phyloP scores from a whole-genome alignment of 495 filamentous ascomycete genomes.

The Aspergillus conjunctus region DNA sequence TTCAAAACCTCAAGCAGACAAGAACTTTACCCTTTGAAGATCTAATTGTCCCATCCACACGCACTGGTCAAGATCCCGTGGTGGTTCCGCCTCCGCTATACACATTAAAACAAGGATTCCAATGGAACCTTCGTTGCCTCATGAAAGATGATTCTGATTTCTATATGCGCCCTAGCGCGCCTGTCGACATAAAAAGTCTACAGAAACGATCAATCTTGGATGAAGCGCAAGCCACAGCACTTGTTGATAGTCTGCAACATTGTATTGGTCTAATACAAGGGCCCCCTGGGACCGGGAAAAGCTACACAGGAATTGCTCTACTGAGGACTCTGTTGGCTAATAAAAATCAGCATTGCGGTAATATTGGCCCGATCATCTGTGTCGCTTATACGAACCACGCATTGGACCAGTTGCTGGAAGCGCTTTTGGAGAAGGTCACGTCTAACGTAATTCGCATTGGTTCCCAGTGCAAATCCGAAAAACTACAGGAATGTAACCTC shows the following conservation, averaged over 20 bases:
- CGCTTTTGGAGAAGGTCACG: conserved; percentile 56
- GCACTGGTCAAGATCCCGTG: conserved; percentile 15
- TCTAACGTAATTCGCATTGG: conserved; percentile 70
- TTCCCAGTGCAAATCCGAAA: conserved; percentile 62
- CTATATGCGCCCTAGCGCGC: conserved; percentile 36
- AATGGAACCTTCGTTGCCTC: conserved; percentile 55
- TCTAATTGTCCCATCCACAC: conserved; percentile 47
- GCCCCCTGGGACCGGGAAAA: conserved; percentile 81
- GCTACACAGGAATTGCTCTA: conserved; percentile 59
- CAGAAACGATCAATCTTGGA: conserved; percentile 55
- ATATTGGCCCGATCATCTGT: conserved; percentile 66
- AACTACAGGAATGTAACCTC: conserved; percentile 44
- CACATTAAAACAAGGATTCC: conserved; percentile 49
- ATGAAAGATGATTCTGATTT: conserved; percentile 34
- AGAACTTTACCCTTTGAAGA: conserved; percentile 61
- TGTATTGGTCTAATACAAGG: conserved; percentile 72
- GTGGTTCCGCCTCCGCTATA: conserved; percentile 56
- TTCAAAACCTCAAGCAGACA: conserved; percentile 59
- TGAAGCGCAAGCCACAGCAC: conserved; percentile 56
- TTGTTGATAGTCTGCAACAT: conserved; percentile 57
- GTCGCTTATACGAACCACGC: conserved; percentile 74
- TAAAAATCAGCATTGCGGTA: conserved; percentile 32
- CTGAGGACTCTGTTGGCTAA: conserved; percentile 66
- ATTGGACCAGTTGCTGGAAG: conserved; percentile 71
- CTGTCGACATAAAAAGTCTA: conserved; percentile 45